Conservation (phyloP, 768 basidiomycete species). For the Porphyrellus cyaneotinctus region DNA sequence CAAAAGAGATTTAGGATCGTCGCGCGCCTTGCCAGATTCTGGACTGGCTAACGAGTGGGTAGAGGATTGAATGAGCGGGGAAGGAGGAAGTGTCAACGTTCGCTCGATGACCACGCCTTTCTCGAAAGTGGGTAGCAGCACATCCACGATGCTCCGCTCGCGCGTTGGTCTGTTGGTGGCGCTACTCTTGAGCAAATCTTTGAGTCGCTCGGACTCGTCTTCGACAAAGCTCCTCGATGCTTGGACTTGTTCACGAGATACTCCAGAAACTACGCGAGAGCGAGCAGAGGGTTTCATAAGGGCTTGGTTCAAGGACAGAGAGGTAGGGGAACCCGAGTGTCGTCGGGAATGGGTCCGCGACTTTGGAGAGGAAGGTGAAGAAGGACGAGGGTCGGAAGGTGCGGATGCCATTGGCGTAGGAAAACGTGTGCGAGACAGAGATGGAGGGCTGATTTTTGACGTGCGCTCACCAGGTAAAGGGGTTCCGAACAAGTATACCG, state of each 20-base stretch:
- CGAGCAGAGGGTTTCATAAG: slow-evolving; percentile 55
- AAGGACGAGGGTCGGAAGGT: slow-evolving; percentile 5
- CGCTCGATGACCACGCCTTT: slow-evolving; percentile 26
- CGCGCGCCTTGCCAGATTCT: slow-evolving; percentile 19
- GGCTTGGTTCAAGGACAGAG: slow-evolving; percentile 32
- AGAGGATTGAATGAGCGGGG: slow-evolving; percentile 9
- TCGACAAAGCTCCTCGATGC: slow-evolving; percentile 78
- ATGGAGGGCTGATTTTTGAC: slow-evolving; percentile 2
- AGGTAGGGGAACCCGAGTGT: slow-evolving; percentile 37
- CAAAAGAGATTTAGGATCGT: slow-evolving; percentile 40
- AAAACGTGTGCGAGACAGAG: slow-evolving; percentile 13
- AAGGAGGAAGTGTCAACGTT: slow-evolving; percentile 8
- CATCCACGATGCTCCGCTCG: slow-evolving; percentile 31
- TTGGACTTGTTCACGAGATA: slow-evolving; percentile 67
- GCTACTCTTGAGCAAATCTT: slow-evolving; percentile 62
- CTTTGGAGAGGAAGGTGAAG: slow-evolving; percentile 21
- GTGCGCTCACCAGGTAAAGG: slow-evolving; percentile 21
- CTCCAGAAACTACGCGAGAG: slow-evolving; percentile 64
- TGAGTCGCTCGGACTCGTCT: slow-evolving; percentile 72
- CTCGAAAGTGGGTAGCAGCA: slow-evolving; percentile 30
- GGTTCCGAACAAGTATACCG: slow-evolving; percentile 27
- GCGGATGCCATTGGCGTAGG: slow-evolving; percentile 2
- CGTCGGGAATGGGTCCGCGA: slow-evolving; percentile 23
- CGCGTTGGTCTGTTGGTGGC: slow-evolving; percentile 30
- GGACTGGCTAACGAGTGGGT: slow-evolving; percentile 10